Evolutionary conservation across 768 basidiomycete genomes (phyloP), one percentile per base, ranked within the genome.

Genomic region (Gelatoporia subvermispora): DNA sequence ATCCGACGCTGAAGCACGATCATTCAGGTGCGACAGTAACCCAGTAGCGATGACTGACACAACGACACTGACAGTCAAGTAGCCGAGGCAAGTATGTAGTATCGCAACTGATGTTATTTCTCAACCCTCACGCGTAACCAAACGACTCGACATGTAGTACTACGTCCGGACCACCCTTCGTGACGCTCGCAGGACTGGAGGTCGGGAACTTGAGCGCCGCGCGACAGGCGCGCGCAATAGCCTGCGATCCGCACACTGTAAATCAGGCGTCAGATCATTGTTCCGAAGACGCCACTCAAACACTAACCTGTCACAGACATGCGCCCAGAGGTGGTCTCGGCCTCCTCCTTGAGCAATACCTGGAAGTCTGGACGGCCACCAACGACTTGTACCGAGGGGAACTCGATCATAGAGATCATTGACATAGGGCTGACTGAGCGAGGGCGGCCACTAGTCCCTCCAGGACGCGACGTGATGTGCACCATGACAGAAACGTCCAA

Each of bases 161-260:
- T 9, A 78, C 68, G 36, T 67, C 73, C 25, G 77, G 72, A 2
- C 73, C 77, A 4, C 77, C 76, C 24, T 62, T 62, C 24, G 76
- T 49, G 8, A 77, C 58, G 28, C 68, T 71, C 4, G 7, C 24
- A 17, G 53, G 55, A 2, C 73, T 61, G 17, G 54, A 59, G 2
- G 70, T 60, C 9, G 70, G 69, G 10, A 63, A 57, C 9, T 72
- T 65, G 45, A 81, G 45, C 1, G 72, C 72, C 0, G 52, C 46
- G 3, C 73, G 68, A 17, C 75, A 76, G 1, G 65, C 57, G 24
- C 62, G 54, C 1, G 71, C 61, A 10, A 81, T 50, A 3, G 64
- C 61, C 20, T 66, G 65, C 0, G 76, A 70, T 3, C 79, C 79
- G 42, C 79, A 82, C 0, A 79, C 79, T 81, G 11, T 45, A 25